Base-by-base conservation (phyloP, 768 basidiomycete species). In the Pleurotus salmoneostramineus region DNA sequence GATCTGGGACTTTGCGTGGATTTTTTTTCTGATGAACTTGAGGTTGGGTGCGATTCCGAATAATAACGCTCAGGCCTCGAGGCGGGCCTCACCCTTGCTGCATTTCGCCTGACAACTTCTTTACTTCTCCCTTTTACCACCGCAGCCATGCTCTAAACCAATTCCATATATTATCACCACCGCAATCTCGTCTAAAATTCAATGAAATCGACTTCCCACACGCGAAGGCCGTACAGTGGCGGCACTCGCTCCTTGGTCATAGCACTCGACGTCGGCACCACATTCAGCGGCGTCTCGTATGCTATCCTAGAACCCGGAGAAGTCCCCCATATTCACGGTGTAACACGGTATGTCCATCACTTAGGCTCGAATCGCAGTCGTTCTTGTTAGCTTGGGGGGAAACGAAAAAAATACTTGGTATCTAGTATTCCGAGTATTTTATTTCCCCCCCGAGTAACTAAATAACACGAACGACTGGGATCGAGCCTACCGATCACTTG, bases 261-360 rank as follows among this genome's bases (percentile, higher is more conserved):
- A 64, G 89, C 90, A 3, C 82, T 92, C 69, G 90, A 92, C 65
- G 82, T 92, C 61, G 90, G 90, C 27, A 92, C 89, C 0, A 92
- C 90, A 0, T 91, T 91, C 65, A 88, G 87, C 64, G 90, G 90
- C 12, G 90, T 87, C 1, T 92, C 90, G 34, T 92, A 92, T 68
- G 87, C 89, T 1, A 88, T 92, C 58, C 82, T 92, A 35, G 88
- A 91, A 62, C 90, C 90, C 8, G 85, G 85, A 6, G 88, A 91
- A 66, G 81, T 91, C 12, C 89, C 90, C 4, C 88, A 89, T 67
- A 91, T 92, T 17, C 78, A 88, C 61, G 88, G 89, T 37, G 88
- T 92, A 56, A 91, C 90, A 58, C 77, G 89, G 89, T 89, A 60
- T 31, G 78, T 60, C n/a, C n/a, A n/a, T n/a, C n/a, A n/a, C n/a